Percentiles rank a stretch among this genome's conserved stretches.
Evolutionary conservation across 257 asterid genomes (phyloP).

Genomic region (Penstemon davidsonii): DNA sequence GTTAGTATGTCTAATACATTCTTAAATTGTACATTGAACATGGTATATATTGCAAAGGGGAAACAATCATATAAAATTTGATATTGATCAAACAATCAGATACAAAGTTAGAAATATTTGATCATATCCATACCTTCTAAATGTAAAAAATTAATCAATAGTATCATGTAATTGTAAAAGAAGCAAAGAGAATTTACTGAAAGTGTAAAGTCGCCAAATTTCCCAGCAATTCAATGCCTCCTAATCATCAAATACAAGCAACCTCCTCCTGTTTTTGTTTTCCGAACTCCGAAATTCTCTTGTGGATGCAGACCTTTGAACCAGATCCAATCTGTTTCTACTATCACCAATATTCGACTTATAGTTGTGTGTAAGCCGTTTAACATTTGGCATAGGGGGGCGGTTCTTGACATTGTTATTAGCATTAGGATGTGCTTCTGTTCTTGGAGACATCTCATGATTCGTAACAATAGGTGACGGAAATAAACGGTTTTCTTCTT

Average conservation of each 20-base stretch:
- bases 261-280: slow-evolving; percentile 34
- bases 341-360: slow-evolving; percentile 26
- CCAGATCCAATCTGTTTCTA: slow-evolving; percentile 34
- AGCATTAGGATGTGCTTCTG: slow-evolving; percentile 42
- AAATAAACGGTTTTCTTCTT: slow-evolving; percentile 28
- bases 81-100: background rate
- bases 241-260: slow-evolving; percentile 40
- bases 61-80: too few species aligned
- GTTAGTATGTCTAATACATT: background rate
- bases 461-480: slow-evolving; percentile 25
- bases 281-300: slow-evolving; percentile 45
- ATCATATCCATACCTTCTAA: background rate
- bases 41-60: background rate
- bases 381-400: slow-evolving; percentile 45
- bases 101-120: background rate
- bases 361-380: slow-evolving; percentile 28
- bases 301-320: slow-evolving; percentile 57
- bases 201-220: background rate
- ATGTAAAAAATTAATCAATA: slow-evolving; percentile 14
- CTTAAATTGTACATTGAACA: slow-evolving; percentile 2
- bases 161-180: slow-evolving; percentile 12
- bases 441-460: slow-evolving; percentile 30
- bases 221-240: background rate
- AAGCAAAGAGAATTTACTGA: background rate
- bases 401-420: slow-evolving; percentile 39